Conservation (phyloP, 257 asterid species). For the Solanum medicagineum region DNA sequence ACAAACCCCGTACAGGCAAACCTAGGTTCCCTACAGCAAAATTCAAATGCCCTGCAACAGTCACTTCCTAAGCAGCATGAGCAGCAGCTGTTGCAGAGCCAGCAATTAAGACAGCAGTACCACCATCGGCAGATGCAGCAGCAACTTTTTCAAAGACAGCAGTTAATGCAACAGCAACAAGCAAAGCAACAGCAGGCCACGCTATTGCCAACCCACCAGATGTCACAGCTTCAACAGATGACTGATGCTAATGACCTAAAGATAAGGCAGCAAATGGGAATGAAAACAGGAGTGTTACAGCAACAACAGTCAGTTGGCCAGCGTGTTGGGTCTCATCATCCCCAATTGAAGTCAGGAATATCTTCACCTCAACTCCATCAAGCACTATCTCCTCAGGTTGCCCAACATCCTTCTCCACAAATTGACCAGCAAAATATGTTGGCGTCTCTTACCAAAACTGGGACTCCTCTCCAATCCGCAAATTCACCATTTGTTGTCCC, state of each 20-base stretch:
- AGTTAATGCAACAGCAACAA: conserved; percentile 56
- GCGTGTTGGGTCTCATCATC: conserved; percentile 59
- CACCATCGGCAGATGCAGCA: conserved; percentile 42
- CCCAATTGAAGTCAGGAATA: conserved; percentile 54
- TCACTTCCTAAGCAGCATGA: conserved; percentile 2
- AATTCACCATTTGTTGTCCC: conserved; percentile 77
- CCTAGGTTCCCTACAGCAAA: conserved; percentile 44
- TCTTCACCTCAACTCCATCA: conserved; percentile 79
- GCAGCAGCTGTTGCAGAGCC: conserved; percentile 10
- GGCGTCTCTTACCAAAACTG: conserved; percentile 49
- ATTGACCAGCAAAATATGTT: conserved; percentile 65
- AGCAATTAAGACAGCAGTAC: conserved; percentile 2
- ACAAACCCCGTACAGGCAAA: conserved; percentile 45
- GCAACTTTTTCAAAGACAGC: conserved; percentile 55
- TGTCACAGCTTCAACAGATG: conserved; percentile 60
- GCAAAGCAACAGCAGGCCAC: conserved; percentile 43
- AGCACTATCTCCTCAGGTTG: conserved; percentile 67
- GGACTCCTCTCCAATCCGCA: conserved; percentile 80
- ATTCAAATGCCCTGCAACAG: conserved; percentile 10
- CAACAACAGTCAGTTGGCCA: conserved; percentile 54
- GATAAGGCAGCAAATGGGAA: conserved; percentile 75
- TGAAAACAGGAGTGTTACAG: conserved; percentile 59
- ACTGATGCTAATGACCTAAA: conserved; percentile 64
- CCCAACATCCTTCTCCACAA: conserved; percentile 82
- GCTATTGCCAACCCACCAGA: conserved; percentile 42